Evolutionary conservation across 306 rosid genomes (phyloP), one percentile per base, ranked within the genome.

Genomic region (Vigna hirtella): DNA sequence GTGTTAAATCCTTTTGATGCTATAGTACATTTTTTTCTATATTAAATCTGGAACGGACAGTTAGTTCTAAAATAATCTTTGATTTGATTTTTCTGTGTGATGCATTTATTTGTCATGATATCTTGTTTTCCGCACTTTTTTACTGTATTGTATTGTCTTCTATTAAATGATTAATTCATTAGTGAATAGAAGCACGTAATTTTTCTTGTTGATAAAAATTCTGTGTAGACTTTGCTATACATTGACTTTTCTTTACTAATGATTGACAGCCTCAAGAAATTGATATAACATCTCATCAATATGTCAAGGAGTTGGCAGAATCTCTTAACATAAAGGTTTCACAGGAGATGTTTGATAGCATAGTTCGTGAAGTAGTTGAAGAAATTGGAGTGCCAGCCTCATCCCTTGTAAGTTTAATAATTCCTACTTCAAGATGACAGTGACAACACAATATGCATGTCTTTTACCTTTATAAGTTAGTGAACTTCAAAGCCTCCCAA

Each of bases 311-410:
- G 79, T 74, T 79, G 79, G 73, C 79, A 14, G 91, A 87, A 28
- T 83, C 89, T 15, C 59, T 81, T 63, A 86, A 86, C 58, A 28
- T 34, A 30, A 84, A 85, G 80, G 83, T 93, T 85, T 91, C 97
- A 64, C 75, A 13, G 49, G 98, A 91, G 87, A 92, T 91, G 97
- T 93, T 95, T 83, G 93, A 91, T 78, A 93, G 99, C 88, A 91
- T 91, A 77, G 86, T 91, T 61, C 93, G 91, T 52, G 99, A 95
- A 89, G 98, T 91, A 68, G 93, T 95, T 68, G 98, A 95, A 87
- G 98, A 93, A 88, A 95, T 91, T 77, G 99, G 99, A 24, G 98
- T 93, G 65, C 96, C 98, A 26, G 81, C 87, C 9, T 84, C 83
- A 71, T 89, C 96, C 85, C 97, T 95, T 80, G 98, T 93, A 83